A percentile compares a stretch with the other conserved stretches of the same genome.
These are phyloP conservation scores for Leccinum imitatum DNA, from an alignment of 768 basidiomycete species.

Conservation along the genomic window DNA sequence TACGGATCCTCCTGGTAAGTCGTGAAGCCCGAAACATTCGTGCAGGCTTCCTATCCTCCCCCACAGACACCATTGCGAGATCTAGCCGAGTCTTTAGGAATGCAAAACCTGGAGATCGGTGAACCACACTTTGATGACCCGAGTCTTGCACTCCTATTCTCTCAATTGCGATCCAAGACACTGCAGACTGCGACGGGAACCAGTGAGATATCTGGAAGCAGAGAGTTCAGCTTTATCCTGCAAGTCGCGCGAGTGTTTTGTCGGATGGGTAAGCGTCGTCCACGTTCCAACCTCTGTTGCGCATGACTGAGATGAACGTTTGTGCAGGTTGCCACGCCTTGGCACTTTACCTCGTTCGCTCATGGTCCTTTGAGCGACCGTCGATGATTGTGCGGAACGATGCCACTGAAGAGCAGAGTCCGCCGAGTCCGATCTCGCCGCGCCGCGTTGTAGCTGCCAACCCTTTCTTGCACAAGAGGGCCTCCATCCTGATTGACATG, in stretches of 20 bases:
- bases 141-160: constrained; percentile 85
- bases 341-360: constrained; percentile 85
- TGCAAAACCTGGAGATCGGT: constrained; percentile 63
- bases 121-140: constrained; percentile 94
- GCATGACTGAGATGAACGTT: constrained; percentile 5
- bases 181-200: constrained; percentile 92
- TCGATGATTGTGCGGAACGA: constrained; percentile 37
- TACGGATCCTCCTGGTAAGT: constrained; percentile 85
- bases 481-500: constrained; percentile 90
- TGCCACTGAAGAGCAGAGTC: constrained; percentile 8
- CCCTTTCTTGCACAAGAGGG: constrained; percentile 55
- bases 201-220: constrained; percentile 81
- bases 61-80: constrained; percentile 74
- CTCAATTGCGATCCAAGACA: constrained; percentile 85
- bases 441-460: constrained; percentile 51
- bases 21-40: neutral
- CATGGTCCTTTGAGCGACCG: constrained; percentile 90
- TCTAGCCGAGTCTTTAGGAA: constrained; percentile 56
- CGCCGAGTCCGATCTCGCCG: constrained; percentile 45
- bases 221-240: constrained; percentile 94
- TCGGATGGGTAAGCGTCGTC: constrained; percentile 75
- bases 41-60: neutral
- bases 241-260: constrained; percentile 94
- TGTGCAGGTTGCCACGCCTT: constrained; percentile 83
- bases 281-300: neutral